A percentile compares a stretch with the other conserved stretches of the same genome.
phyloP scores from a whole-genome alignment of 2,329 filamentous ascomycete species.

The Chaetomium strumarium region DNA sequence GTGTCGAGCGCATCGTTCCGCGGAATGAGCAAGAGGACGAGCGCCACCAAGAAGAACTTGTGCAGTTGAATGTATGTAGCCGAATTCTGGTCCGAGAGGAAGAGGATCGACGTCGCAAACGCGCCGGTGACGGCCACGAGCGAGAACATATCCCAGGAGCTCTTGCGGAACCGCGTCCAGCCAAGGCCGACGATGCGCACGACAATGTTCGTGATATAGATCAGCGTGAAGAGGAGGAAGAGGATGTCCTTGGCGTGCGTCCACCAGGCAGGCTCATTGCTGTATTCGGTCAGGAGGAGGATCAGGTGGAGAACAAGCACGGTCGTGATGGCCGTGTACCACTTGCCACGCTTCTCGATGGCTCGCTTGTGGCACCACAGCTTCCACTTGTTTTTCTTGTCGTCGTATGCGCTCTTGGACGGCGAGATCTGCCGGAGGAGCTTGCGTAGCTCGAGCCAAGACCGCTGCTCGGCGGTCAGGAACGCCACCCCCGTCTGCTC shows the following conservation, averaged over 20 bases:
- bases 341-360: slow-evolving; percentile 87
- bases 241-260: slow-evolving; percentile 63
- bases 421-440: slow-evolving; percentile 87
- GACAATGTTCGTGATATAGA: slow-evolving; percentile 76
- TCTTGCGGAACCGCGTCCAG: slow-evolving; percentile 85
- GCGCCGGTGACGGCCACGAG: slow-evolving; percentile 73
- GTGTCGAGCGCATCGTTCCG: slow-evolving; percentile 96
- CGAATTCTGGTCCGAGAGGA: slow-evolving; percentile 55
- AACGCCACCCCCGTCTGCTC: slow-evolving; percentile 97
- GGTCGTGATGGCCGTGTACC: slow-evolving; percentile 77
- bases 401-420: slow-evolving; percentile 82
- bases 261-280: slow-evolving; percentile 68
- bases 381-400: slow-evolving; percentile 71
- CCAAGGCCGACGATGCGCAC: slow-evolving; percentile 84
- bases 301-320: slow-evolving; percentile 77
- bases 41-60: slow-evolving; percentile 88
- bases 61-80: slow-evolving; percentile 72
- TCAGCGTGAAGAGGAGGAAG: slow-evolving; percentile 74
- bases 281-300: slow-evolving; percentile 79
- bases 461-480: slow-evolving; percentile 89
- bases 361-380: slow-evolving; percentile 93
- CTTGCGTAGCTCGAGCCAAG: slow-evolving; percentile 93
- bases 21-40: slow-evolving; percentile 85
- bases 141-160: slow-evolving; percentile 93
- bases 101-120: slow-evolving; percentile 73